A percentile compares a stretch with the other conserved stretches of the same genome.
These are phyloP conservation scores for Pythium brachiatum DNA, from an alignment of 352 stramenopile genomes.

Conservation along the genomic window DNA sequence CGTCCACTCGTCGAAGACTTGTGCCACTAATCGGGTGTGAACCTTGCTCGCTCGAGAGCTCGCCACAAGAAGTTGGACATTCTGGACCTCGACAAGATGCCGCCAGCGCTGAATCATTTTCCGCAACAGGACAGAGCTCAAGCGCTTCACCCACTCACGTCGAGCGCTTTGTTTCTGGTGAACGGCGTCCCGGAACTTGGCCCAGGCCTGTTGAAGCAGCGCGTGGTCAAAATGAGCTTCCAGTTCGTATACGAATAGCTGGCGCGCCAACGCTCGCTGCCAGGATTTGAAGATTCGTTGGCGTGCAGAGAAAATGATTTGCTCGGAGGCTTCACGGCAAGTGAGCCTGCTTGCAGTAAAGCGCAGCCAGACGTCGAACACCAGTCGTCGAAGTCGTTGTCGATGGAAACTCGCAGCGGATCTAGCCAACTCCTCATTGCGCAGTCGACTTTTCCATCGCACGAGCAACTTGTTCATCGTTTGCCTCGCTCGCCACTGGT, in stretches of 20 bases:
- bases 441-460: background rate
- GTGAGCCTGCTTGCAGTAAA: background rate
- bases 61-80: background rate
- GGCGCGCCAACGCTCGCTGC: constrained; percentile 7
- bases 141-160: background rate
- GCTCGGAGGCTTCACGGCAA: background rate
- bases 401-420: background rate
- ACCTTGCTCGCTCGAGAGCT: background rate
- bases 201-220: constrained; percentile 1
- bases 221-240: constrained; percentile 10
- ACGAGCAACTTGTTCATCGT: background rate
- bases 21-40: background rate
- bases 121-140: background rate
- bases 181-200: background rate
- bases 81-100: background rate
- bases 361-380: constrained; percentile 1
- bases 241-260: constrained; percentile 2
- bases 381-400: background rate
- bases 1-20: constrained; percentile 13
- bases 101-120: constrained; percentile 9
- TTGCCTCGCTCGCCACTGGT: background rate
- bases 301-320: background rate
- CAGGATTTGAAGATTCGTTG: background rate
- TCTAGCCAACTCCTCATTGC: background rate
- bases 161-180: background rate